Evolutionary conservation across 1,139 yeast species (phyloP).

Genomic region (Debaryomyces subglobosus): DNA sequence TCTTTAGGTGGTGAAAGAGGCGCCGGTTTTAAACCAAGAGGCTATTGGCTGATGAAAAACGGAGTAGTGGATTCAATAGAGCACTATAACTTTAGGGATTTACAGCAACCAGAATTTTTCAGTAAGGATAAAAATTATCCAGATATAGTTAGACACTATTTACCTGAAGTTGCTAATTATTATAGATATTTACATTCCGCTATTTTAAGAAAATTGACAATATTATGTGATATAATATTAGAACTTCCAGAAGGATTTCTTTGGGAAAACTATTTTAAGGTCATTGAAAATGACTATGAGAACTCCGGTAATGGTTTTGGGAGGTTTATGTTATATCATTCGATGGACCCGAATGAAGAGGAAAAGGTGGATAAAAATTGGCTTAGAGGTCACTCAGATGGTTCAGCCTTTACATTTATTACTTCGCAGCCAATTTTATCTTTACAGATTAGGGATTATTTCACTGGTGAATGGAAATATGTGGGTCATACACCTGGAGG

Average conservation of each 20-base stretch:
- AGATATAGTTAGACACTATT: conserved; percentile 30
- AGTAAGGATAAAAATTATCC: conserved; percentile 27
- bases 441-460: conserved; percentile 50
- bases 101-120: conserved; percentile 27
- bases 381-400: conserved; percentile 56
- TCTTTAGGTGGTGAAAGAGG: conserved; percentile 32
- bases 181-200: conserved; percentile 27
- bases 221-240: conserved; percentile 32
- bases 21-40: conserved; percentile 33
- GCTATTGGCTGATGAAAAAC: conserved; percentile 36
- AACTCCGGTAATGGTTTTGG: conserved; percentile 38
- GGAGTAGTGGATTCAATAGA: conserved; percentile 33
- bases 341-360: conserved; percentile 29
- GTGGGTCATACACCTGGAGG: conserved; percentile 49
- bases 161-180: conserved; percentile 30
- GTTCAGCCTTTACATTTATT: conserved; percentile 51
- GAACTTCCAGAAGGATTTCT: conserved; percentile 36
- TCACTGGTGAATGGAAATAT: conserved; percentile 50
- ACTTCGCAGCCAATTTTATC: conserved; percentile 54
- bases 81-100: conserved; percentile 29
- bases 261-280: conserved; percentile 35
- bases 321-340: conserved; percentile 35
- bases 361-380: conserved; percentile 35
- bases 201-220: conserved; percentile 27
- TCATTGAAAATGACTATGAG: conserved; percentile 21